Conservation (phyloP, 202 grass and related monocot species). For the Musa balbisiana region DNA sequence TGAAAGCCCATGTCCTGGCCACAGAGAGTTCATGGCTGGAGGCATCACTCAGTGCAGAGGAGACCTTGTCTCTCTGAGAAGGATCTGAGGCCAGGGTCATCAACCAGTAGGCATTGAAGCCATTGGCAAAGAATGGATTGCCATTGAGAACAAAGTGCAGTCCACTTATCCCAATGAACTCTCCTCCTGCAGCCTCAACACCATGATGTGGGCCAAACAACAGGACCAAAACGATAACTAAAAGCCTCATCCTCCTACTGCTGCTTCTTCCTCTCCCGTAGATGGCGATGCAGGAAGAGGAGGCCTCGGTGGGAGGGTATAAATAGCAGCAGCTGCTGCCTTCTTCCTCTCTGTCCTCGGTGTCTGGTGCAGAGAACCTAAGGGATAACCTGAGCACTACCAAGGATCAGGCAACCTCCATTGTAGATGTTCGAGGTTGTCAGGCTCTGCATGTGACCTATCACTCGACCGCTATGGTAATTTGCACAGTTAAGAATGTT, state of each 20-base stretch:
- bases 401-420: not conserved
- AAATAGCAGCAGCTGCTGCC: not conserved
- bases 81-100: slow-evolving; percentile 63
- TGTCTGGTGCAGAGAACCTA: not conserved
- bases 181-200: not conserved
- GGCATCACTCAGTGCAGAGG: slow-evolving; percentile 33
- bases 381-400: not conserved
- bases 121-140: slow-evolving; percentile 48
- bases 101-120: slow-evolving; percentile 83
- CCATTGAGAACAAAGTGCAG: slow-evolving; percentile 41
- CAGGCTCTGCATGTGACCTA: not conserved
- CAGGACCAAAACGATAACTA: not conserved
- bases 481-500: not conserved
- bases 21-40: slow-evolving; percentile 42
- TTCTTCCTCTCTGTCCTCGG: not conserved
- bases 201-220: not conserved
- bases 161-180: slow-evolving; percentile 44
- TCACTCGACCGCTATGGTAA: not conserved
- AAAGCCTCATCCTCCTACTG: not conserved
- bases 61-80: slow-evolving; percentile 44
- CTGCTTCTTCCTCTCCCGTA: not conserved
- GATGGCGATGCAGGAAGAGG: not conserved
- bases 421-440: not conserved
- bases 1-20: slow-evolving; percentile 72
- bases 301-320: not conserved